Percentiles rank a stretch among this genome's conserved stretches.
These are phyloP conservation scores for Apiotrichum mycotoxinovorans DNA, from an alignment of 1,284 basidiomycete genomes.

Conservation along the genomic window DNA sequence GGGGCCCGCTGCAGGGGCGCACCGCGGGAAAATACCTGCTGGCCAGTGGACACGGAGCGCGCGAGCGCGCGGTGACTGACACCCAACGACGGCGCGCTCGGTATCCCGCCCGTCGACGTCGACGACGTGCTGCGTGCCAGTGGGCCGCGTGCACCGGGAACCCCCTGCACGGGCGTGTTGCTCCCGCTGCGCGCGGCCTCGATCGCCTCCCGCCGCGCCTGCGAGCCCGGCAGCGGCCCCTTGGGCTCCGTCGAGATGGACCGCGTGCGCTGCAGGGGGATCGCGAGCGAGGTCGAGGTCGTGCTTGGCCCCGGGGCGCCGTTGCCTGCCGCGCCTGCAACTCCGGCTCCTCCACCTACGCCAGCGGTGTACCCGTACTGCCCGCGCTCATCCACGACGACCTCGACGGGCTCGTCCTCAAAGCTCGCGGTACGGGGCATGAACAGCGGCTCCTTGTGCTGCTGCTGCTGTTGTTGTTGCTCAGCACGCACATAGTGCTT, in stretches of 20 bases:
- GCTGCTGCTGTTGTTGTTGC: background rate
- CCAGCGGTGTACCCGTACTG: slow-evolving; percentile 21
- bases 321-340: background rate
- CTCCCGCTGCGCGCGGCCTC: background rate
- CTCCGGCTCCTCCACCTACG: too few species aligned
- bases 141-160: slow-evolving; percentile 1
- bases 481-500: slow-evolving; percentile 15
- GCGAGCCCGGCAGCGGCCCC: slow-evolving; percentile 8
- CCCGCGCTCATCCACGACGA: slow-evolving; percentile 31
- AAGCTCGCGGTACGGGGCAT: background rate
- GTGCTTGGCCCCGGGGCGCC: background rate
- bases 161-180: background rate
- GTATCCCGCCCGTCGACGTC: slow-evolving; percentile 2
- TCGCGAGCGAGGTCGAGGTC: background rate
- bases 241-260: background rate
- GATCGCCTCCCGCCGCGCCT: slow-evolving; percentile 17
- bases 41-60: slow-evolving; percentile 35
- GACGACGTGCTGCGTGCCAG: slow-evolving; percentile 15
- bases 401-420: slow-evolving; percentile 22
- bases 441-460: background rate
- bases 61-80: slow-evolving; percentile 17
- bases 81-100: slow-evolving; percentile 1
- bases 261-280: background rate
- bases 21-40: slow-evolving; percentile 22
- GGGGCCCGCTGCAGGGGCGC: slow-evolving; percentile 5